Evolutionary conservation across 2,329 filamentous ascomycete genomes (phyloP).

Genomic region (Sarocladium kiliense): DNA sequence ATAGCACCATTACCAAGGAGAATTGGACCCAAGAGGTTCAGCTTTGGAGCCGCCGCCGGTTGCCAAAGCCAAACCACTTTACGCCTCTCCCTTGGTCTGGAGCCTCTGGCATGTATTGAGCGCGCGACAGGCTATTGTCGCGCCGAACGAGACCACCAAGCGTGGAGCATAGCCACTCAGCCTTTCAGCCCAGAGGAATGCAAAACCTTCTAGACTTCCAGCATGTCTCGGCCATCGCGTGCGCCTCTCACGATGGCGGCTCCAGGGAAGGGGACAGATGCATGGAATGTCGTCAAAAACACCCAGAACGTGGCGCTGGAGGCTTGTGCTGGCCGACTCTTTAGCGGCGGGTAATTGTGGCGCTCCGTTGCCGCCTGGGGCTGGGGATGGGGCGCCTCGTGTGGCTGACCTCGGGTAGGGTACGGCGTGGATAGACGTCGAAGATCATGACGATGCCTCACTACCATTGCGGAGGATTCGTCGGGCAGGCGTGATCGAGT

Average conservation of each 20-base stretch:
- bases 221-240: background rate
- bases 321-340: background rate
- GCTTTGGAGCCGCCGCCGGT: background rate
- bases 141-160: background rate
- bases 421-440: too few relatives aligned
- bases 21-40: background rate
- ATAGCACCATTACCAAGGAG: background rate
- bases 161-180: too few relatives aligned
- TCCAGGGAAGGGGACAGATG: background rate
- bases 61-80: background rate
- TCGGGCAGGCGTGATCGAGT: too few relatives aligned
- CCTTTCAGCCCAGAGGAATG: too few relatives aligned
- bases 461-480: too few relatives aligned
- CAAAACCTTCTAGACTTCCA: background rate
- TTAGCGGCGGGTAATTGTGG: constrained; percentile 7
- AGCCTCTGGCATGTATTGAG: background rate
- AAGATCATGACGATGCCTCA: too few relatives aligned
- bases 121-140: background rate
- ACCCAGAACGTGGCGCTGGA: background rate
- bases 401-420: too few relatives aligned
- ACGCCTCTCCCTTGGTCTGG: background rate
- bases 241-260: background rate
- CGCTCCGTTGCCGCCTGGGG: background rate
- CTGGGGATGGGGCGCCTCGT: background rate
- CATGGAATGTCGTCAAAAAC: constrained; percentile 1